Base-by-base conservation (phyloP, 257 asterid genomes). In the Nyctanthes arbortristis region DNA sequence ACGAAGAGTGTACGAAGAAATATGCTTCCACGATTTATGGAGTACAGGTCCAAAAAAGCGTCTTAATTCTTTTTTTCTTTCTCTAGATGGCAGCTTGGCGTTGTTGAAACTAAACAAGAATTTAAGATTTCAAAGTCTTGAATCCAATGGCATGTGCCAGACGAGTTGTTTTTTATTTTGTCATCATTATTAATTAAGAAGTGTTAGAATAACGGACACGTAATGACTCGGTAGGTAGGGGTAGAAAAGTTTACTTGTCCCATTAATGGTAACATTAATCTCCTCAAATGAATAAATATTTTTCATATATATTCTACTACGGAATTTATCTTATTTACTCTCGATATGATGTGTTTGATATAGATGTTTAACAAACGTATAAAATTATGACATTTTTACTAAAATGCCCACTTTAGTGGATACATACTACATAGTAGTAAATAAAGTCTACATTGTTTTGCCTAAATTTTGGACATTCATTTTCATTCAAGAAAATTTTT, bases 151-250 rank as follows among this genome's bases (percentile, higher is more conserved):
- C 77, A 73, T 63, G 67, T 74, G 82, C 64, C 65, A 63, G 70
- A 74, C 69, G 73, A 43, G 76, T 66, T 14, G 7, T 71, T 52
- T 8, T 4, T 61, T 52, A 58, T 47, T 34, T 7, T 4, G 7
- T 28, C 18, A n/a, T 12, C 20, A 9, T 52, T 36, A 68, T 60
- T 55, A 59, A 25, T n/a, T n/a, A n/a, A n/a, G n/a, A n/a, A n/a
- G n/a, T n/a, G n/a, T n/a, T n/a, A n/a, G n/a, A n/a, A n/a, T 9
- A 37, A 34, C 40, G 13, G 77, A 49, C 80, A 74, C 79, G 77
- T 74, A 65, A 25, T 40, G 28, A 59, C 35, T 49, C 60, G 72
- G 72, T 77, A 22, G 85, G 64, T 81, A 33, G 22, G 70, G 40
- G 56, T 63, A 33, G 68, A 64, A 56, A 80, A 66, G 30, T 4